phyloP scores from a whole-genome alignment of 352 stramenopile species.

The Phytopythium litorale region DNA sequence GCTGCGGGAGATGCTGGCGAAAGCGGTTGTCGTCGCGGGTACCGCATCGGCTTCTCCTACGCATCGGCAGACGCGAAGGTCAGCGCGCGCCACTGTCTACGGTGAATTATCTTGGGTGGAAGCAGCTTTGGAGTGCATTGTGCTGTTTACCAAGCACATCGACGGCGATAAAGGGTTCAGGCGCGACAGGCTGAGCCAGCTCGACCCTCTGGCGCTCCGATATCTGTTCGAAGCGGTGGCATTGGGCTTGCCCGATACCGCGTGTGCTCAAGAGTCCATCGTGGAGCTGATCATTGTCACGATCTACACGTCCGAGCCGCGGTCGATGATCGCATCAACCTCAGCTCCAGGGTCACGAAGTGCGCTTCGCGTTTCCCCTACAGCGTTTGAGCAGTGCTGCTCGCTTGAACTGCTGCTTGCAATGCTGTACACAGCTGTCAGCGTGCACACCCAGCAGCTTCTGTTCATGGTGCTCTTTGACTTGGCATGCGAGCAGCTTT shows the following conservation, averaged over 20 bases:
- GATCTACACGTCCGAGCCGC: slow-evolving; percentile 18
- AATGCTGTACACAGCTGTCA: slow-evolving; percentile 27
- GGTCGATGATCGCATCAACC: slow-evolving; percentile 3
- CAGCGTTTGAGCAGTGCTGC: slow-evolving; percentile 26
- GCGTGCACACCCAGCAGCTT: slow-evolving; percentile 17
- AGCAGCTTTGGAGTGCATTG: slow-evolving; percentile 23
- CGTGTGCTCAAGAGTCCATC: slow-evolving; percentile 14
- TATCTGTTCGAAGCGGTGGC: slow-evolving; percentile 28
- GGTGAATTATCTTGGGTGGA: slow-evolving; percentile 20
- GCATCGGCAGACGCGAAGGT: not conserved
- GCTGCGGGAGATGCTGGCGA: slow-evolving; percentile 45
- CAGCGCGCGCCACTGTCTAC: not conserved
- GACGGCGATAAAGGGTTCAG: slow-evolving; percentile 16
- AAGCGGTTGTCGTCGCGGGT: slow-evolving; percentile 31
- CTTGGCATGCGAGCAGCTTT: slow-evolving; percentile 27
- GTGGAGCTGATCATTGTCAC: slow-evolving; percentile 22
- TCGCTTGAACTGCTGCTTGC: slow-evolving; percentile 29
- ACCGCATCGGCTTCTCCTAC: slow-evolving; percentile 8
- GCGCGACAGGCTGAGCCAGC: slow-evolving; percentile 19
- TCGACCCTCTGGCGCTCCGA: slow-evolving; percentile 27
- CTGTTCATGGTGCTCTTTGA: slow-evolving; percentile 27
- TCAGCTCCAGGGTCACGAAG: not conserved
- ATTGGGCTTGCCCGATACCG: slow-evolving; percentile 3
- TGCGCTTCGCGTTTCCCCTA: slow-evolving; percentile 14
- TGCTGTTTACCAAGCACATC: slow-evolving; percentile 30